Conservation (phyloP, 2,329 filamentous ascomycete species). For the Fusarium sp. region DNA sequence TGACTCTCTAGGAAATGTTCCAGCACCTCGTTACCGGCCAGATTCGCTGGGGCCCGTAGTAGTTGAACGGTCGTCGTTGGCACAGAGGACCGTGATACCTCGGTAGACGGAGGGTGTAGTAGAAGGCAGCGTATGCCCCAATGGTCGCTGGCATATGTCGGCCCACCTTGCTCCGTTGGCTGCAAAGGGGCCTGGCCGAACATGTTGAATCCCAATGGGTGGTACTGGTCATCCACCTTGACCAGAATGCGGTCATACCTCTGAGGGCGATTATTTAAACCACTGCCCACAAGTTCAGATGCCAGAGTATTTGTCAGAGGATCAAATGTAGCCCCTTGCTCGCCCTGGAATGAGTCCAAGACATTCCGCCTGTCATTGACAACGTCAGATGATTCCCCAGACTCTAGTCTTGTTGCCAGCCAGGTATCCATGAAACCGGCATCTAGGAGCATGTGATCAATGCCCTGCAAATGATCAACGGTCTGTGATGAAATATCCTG, state of each 20-base stretch:
- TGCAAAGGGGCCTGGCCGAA: constrained; percentile 57
- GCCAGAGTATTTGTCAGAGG: constrained; percentile 67
- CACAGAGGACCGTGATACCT: background rate
- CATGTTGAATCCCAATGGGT: constrained; percentile 60
- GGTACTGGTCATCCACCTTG: constrained; percentile 51
- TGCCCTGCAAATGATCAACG: constrained; percentile 51
- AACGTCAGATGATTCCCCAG: constrained; percentile 52
- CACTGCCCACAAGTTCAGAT: constrained; percentile 57
- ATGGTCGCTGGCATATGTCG: constrained; percentile 63
- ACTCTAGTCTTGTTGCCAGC: constrained; percentile 56
- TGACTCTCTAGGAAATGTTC: constrained; percentile 50
- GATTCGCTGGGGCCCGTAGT: constrained; percentile 40
- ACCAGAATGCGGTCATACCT: constrained; percentile 73
- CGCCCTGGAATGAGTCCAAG: constrained; percentile 61
- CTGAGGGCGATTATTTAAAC: constrained; percentile 66
- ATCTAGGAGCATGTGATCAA: constrained; percentile 59
- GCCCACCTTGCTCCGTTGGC: background rate
- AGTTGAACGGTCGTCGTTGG: constrained; percentile 42
- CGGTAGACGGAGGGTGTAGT: constrained; percentile 10
- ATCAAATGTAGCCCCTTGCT: constrained; percentile 74
- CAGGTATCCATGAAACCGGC: constrained; percentile 64
- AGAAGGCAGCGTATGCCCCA: constrained; percentile 65
- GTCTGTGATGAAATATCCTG: constrained; percentile 65
- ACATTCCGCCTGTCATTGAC: constrained; percentile 38
- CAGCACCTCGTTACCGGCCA: constrained; percentile 50